A percentile compares a stretch with the other conserved stretches of the same genome.
phyloP scores from a whole-genome alignment of 257 asterid species.

The Osmanthus fragrans region DNA sequence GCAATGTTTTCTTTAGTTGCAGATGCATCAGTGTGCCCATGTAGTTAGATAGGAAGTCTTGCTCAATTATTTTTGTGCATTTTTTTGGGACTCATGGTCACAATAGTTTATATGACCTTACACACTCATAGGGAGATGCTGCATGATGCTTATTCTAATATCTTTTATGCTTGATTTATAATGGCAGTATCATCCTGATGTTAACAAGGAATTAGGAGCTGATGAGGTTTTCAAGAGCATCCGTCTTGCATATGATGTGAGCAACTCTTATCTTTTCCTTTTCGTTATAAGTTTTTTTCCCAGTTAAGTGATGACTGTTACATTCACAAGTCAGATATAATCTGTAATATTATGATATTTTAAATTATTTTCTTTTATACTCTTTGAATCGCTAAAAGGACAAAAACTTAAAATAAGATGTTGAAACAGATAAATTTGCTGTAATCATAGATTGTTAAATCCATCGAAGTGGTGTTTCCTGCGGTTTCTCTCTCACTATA shows the following conservation, averaged over 20 bases:
- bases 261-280: conserved; percentile 24
- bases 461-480: not conserved
- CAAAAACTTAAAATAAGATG: not conserved
- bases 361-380: not conserved
- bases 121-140: conserved; percentile 10
- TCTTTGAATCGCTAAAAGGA: not conserved
- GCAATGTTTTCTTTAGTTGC: not conserved
- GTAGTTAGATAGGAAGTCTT: not conserved
- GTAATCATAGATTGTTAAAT: not conserved
- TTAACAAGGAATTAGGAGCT: conserved; percentile 74
- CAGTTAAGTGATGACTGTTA: not conserved
- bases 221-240: conserved; percentile 71
- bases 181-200: conserved; percentile 92
- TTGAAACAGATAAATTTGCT: conserved; percentile 3
- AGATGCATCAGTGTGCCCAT: not conserved
- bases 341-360: conserved; percentile 6
- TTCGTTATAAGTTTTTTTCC: not conserved
- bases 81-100: not conserved
- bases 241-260: conserved; percentile 82
- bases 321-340: not conserved
- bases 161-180: conserved; percentile 23
- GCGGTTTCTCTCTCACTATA: not conserved
- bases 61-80: not conserved
- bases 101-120: not conserved
- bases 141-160: not conserved